phyloP scores from a whole-genome alignment of 345 rosid species.

The Eucalyptus tenuipes region DNA sequence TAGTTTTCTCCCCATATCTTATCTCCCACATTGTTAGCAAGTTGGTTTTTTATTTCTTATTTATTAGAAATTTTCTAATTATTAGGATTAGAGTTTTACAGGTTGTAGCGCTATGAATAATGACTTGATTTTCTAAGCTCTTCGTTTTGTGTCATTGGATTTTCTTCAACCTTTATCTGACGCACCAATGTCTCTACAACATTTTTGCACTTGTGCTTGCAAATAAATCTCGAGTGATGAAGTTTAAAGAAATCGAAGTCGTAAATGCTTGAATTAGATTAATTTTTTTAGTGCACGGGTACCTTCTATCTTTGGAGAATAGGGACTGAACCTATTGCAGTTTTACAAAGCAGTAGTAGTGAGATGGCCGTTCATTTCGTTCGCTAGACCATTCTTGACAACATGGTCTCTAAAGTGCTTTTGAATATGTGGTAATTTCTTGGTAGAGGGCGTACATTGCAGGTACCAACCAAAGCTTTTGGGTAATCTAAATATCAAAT shows the following conservation, averaged over 20 bases:
- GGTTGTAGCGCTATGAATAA: neutral
- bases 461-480: neutral
- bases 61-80: neutral
- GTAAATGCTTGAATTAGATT: neutral
- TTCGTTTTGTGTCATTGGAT: neutral
- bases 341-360: neutral
- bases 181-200: neutral
- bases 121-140: neutral
- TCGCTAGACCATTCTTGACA: neutral
- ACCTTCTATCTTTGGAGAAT: neutral
- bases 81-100: neutral
- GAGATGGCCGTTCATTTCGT: neutral
- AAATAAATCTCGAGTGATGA: neutral
- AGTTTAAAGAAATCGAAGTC: neutral
- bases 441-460: neutral
- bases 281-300: neutral
- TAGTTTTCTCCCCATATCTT: neutral
- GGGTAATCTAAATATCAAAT: neutral
- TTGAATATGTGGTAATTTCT: neutral
- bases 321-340: neutral
- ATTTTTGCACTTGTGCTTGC: neutral
- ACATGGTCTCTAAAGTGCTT: neutral
- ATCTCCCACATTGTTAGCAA: neutral
- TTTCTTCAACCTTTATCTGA: neutral
- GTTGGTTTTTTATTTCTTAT: neutral